Percentiles rank a stretch among this genome's conserved stretches.
phyloP scores from a whole-genome alignment of 164 flowering plant genomes.

The Piper longum region DNA sequence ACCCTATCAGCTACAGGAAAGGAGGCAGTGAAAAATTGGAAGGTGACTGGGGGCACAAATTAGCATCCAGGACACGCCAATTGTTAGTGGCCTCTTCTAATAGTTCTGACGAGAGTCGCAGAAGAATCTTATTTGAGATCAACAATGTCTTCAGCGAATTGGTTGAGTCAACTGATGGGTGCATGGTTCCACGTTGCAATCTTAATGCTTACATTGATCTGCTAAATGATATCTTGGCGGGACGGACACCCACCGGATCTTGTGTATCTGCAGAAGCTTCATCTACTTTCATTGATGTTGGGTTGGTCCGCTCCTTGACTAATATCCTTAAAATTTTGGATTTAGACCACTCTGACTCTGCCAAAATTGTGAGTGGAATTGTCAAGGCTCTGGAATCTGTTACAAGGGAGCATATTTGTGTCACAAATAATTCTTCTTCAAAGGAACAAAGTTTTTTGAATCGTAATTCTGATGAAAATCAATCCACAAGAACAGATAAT shows the following conservation, averaged over 20 bases:
- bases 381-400: slow-evolving; percentile 75
- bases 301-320: slow-evolving; percentile 56
- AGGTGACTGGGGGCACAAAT: slow-evolving; percentile 61
- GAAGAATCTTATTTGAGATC: slow-evolving; percentile 62
- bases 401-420: slow-evolving; percentile 29
- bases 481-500: too few species aligned
- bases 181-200: slow-evolving; percentile 50
- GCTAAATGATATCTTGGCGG: slow-evolving; percentile 62
- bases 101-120: slow-evolving; percentile 85
- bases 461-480: too few species aligned
- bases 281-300: slow-evolving; percentile 82
- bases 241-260: slow-evolving; percentile 63
- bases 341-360: slow-evolving; percentile 84
- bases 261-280: slow-evolving; percentile 70
- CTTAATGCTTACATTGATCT: slow-evolving; percentile 63
- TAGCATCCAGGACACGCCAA: slow-evolving; percentile 85
- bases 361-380: slow-evolving; percentile 62
- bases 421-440: too few species aligned
- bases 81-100: slow-evolving; percentile 76
- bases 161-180: slow-evolving; percentile 38
- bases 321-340: slow-evolving; percentile 66
- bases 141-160: slow-evolving; percentile 52
- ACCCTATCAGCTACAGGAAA: slow-evolving; percentile 30
- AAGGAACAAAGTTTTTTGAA: too few species aligned
- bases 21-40: slow-evolving; percentile 25